A percentile compares a stretch with the other conserved stretches of the same genome.
Conservation (phyloP, 2,329 filamentous ascomycete genomes). For the Pseudocercospora macadamiae region DNA sequence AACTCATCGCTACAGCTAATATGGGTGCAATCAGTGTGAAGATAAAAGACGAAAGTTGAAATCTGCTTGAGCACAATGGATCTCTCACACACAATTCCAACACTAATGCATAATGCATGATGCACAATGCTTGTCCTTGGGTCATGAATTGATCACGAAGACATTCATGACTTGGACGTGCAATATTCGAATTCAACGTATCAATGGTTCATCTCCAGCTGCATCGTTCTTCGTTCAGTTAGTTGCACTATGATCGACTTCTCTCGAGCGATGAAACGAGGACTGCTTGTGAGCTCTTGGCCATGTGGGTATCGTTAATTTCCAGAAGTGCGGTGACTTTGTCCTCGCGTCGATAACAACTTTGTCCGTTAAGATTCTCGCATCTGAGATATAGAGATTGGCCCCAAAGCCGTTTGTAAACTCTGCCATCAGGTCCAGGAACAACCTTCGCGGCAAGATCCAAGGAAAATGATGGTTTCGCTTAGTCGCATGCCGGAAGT, state of each 20-base stretch:
- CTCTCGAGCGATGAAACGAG: neutral
- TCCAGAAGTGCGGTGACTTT: neutral
- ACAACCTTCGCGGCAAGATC: slow-evolving; percentile 4
- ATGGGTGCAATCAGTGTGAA: slow-evolving; percentile 9
- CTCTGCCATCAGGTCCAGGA: neutral
- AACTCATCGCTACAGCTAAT: slow-evolving; percentile 2
- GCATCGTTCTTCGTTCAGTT: neutral
- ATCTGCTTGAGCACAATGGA: neutral
- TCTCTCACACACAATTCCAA: too few species aligned
- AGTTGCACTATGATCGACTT: neutral
- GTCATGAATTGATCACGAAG: too few species aligned
- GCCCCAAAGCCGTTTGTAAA: neutral
- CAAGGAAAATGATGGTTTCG: slow-evolving; percentile 7
- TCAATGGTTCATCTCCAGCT: neutral
- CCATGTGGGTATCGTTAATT: too few species aligned
- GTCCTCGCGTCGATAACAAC: too few species aligned
- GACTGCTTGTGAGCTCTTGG: too few species aligned
- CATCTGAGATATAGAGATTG: neutral
- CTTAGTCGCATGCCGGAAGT: slow-evolving; percentile 13
- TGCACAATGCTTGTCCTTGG: too few species aligned
- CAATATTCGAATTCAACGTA: too few species aligned
- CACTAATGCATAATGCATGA: too few species aligned
- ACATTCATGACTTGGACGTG: too few species aligned
- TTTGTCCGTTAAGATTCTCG: too few species aligned
- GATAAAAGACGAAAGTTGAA: slow-evolving; percentile 1